Evolutionary conservation across 2,329 filamentous ascomycete species (phyloP).

Genomic region (Tolypocladium cylindrosporum): DNA sequence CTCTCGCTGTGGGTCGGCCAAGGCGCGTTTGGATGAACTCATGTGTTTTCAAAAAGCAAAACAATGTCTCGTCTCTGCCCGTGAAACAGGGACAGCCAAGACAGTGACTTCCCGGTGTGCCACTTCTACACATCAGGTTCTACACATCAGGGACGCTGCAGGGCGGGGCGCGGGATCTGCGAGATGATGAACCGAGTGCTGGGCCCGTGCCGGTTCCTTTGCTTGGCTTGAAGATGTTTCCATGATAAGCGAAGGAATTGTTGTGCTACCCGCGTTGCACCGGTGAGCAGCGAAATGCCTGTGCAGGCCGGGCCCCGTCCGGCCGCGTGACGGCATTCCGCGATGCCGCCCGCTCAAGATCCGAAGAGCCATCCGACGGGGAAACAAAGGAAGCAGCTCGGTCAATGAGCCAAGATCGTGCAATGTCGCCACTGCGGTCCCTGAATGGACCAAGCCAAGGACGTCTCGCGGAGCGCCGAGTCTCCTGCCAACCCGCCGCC

Average conservation of each 20-base stretch:
- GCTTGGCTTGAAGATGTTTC: not conserved
- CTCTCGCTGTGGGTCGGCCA: not conserved
- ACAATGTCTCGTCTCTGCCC: not conserved
- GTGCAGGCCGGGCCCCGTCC: not conserved
- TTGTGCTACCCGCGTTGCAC: not conserved
- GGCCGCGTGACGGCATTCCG: not conserved
- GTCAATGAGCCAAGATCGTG: not conserved
- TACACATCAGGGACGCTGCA: not conserved
- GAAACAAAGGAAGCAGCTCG: not conserved
- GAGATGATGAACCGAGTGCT: not conserved
- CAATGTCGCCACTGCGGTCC: not conserved
- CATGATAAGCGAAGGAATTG: too few species aligned
- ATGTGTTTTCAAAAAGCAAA: not conserved
- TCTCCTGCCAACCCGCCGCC: not conserved
- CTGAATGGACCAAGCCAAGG: not conserved
- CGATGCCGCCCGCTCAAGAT: not conserved
- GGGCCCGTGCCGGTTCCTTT: not conserved
- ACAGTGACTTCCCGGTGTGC: not conserved
- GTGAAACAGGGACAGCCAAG: not conserved
- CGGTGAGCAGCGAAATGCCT: not conserved
- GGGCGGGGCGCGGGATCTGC: not conserved
- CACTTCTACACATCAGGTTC: not conserved
- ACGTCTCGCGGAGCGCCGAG: not conserved
- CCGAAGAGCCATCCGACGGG: not conserved
- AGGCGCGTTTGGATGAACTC: not conserved